Base-by-base conservation (phyloP, 352 stramenopile genomes). In the Pythium monospermum region DNA sequence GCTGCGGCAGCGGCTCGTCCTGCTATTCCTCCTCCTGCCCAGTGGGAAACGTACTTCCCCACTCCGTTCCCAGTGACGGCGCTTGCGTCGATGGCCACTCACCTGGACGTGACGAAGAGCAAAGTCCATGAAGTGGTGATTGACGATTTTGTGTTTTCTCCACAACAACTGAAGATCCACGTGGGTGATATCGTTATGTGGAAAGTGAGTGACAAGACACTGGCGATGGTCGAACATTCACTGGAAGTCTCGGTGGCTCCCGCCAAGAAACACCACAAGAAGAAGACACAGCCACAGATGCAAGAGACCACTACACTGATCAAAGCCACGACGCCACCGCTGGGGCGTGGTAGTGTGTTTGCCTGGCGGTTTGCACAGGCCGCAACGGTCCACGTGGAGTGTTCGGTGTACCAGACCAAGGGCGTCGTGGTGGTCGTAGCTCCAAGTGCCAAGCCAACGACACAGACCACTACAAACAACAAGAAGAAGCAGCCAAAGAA, bases 161-260 rank as follows among this genome's bases (percentile, higher is more conserved):
- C 66, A 2, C n/a, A 38, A n/a, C 46, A 66, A 39, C 28, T 79
- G 33, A 33, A 44, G n/a, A 50, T 76, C 37, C 44, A 55, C 7
- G 36, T 37, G 10, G 56, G 69, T 12, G 66, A 79, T 32, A 33
- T 79, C 6, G 66, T 76, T 2, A 53, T 69, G 13, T 79, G 63
- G 62, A 69, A 50, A 13, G 57, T 79, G 11, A 73, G 69, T n/a
- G 33, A 32, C 5, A 19, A 59, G 6, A 71, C 66, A 4, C 50
- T 67, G 4, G 56, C 39, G 10, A 73, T 73, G 63, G 66, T 76
- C 0, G 69, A 79, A 50, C 69, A 79, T 40, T 62, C 63, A 19
- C 49, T 79, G 13, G 64, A 69, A 3, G 53, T 57, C 16, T 59
- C 51, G n/a, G 28, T 74, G 28, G n/a, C n/a, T n/a, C n/a, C n/a